Percentiles rank a stretch among this genome's conserved stretches.
phyloP scores from a whole-genome alignment of 129 eudicot genomes.

The Escallonia rubra region DNA sequence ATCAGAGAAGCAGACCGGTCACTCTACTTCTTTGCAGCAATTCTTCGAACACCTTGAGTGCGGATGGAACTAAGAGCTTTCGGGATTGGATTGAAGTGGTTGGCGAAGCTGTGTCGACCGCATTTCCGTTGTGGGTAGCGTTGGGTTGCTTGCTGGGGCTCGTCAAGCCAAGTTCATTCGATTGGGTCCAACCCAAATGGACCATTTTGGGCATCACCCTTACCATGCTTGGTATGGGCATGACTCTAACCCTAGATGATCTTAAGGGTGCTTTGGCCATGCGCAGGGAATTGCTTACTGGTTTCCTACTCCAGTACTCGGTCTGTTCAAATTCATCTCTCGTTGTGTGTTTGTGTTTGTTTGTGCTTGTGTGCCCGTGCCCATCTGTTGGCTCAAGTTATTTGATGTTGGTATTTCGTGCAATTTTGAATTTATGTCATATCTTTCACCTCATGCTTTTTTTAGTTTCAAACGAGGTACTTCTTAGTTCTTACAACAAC shows the following conservation, averaged over 20 bases:
- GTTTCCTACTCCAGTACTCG: conserved; percentile 83
- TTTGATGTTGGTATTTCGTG: too few relatives aligned
- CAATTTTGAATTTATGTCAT: too few relatives aligned
- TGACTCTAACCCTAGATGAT: conserved; percentile 92
- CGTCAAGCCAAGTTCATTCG: conserved; percentile 48
- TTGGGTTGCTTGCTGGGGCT: conserved; percentile 83
- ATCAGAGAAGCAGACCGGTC: not conserved
- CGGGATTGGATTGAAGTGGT: conserved; percentile 45
- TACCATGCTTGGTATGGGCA: conserved; percentile 99
- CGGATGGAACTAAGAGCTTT: conserved; percentile 20
- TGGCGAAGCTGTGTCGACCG: conserved; percentile 70
- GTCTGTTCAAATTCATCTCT: conserved; percentile 26
- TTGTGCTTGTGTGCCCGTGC: too few relatives aligned
- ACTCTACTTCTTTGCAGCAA: conserved; percentile 52
- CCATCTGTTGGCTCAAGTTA: too few relatives aligned
- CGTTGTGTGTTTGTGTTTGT: too few relatives aligned
- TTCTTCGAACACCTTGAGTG: conserved; percentile 59
- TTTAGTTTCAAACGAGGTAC: too few relatives aligned
- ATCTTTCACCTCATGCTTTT: too few relatives aligned
- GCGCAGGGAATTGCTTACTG: conserved; percentile 78
- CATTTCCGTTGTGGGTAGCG: conserved; percentile 92
- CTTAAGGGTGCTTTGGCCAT: conserved; percentile 75
- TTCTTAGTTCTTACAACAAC: too few relatives aligned
- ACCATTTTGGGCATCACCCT: conserved; percentile 67
- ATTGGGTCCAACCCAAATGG: conserved; percentile 72